phyloP scores from a whole-genome alignment of 495 filamentous ascomycete species.

The Penicillium lagena region DNA sequence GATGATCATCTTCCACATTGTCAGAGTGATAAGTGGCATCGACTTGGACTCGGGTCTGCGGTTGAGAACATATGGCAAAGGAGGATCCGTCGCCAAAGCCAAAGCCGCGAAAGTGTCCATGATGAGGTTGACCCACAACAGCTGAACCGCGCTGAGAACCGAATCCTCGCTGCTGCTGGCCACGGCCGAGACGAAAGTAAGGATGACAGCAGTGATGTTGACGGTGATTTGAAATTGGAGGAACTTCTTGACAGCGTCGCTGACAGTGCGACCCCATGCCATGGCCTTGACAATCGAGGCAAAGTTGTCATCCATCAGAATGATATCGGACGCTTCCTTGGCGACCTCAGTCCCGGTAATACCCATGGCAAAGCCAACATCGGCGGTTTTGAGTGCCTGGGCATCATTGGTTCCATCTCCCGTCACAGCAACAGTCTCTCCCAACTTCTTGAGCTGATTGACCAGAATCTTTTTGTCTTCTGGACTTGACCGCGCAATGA shows the following conservation, averaged over 20 bases:
- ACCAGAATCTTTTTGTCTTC: conserved; percentile 82
- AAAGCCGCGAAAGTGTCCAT: conserved; percentile 97
- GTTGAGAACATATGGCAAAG: conserved; percentile 60
- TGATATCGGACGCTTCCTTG: conserved; percentile 90
- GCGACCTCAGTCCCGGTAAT: conserved; percentile 87
- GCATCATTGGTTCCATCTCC: conserved; percentile 93
- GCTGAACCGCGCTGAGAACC: conserved; percentile 77
- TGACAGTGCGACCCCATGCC: conserved; percentile 82
- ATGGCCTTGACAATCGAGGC: conserved; percentile 83
- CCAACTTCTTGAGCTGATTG: conserved; percentile 70
- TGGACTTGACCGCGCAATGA: conserved; percentile 78
- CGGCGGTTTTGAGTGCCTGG: conserved; percentile 77
- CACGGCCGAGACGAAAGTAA: conserved; percentile 78
- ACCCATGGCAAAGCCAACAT: conserved; percentile 92
- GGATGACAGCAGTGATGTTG: conserved; percentile 81
- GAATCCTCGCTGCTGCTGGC: conserved; percentile 57
- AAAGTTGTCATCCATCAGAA: conserved; percentile 93
- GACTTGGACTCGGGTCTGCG: conserved; percentile 73
- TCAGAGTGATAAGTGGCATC: conserved; percentile 66
- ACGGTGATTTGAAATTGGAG: conserved; percentile 90
- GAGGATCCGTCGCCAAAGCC: conserved; percentile 82
- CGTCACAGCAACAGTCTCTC: conserved; percentile 89
- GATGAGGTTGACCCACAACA: conserved; percentile 89
- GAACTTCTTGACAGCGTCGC: conserved; percentile 88
- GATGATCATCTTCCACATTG: conserved; percentile 94